Evolutionary conservation across 2,329 filamentous ascomycete genomes (phyloP).

Genomic region (Chaetomiaceae sp.): DNA sequence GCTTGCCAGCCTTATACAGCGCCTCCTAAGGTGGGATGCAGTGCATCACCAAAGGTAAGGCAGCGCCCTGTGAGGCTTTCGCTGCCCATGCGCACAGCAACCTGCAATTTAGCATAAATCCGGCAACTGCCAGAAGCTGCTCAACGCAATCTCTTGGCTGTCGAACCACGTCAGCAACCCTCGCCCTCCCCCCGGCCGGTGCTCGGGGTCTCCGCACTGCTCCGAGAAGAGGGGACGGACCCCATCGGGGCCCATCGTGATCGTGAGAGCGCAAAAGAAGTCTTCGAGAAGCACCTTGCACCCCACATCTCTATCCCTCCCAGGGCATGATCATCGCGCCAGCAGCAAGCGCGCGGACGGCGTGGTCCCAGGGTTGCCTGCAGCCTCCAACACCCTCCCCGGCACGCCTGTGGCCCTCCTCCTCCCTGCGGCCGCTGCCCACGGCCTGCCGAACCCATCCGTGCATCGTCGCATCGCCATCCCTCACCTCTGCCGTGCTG

Average conservation of each 20-base stretch:
- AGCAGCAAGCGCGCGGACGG: background rate
- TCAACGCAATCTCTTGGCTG: slow-evolving; percentile 24
- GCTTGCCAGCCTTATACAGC: slow-evolving; percentile 8
- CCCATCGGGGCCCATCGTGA: background rate
- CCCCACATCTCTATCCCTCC: slow-evolving; percentile 10
- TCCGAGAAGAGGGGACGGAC: no score
- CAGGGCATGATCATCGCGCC: background rate
- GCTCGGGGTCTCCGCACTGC: slow-evolving; percentile 17
- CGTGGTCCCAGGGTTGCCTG: background rate
- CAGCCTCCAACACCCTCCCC: background rate
- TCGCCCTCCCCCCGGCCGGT: slow-evolving; percentile 8
- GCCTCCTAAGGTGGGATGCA: background rate
- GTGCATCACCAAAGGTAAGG: slow-evolving; percentile 1
- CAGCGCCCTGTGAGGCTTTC: slow-evolving; percentile 14
- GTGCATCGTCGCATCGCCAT: background rate
- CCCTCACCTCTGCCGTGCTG: background rate
- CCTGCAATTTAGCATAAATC: slow-evolving; percentile 28
- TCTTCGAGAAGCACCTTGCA: slow-evolving; percentile 24
- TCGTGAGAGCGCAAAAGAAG: slow-evolving; percentile 14
- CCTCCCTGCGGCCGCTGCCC: no score
- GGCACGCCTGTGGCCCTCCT: no score
- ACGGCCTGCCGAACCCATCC: background rate
- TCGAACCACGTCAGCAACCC: slow-evolving; percentile 18
- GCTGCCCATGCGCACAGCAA: slow-evolving; percentile 5
- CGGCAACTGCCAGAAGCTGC: slow-evolving; percentile 20